Conservation (phyloP, 164 flowering plant genomes). For the Stephania cephalantha region DNA sequence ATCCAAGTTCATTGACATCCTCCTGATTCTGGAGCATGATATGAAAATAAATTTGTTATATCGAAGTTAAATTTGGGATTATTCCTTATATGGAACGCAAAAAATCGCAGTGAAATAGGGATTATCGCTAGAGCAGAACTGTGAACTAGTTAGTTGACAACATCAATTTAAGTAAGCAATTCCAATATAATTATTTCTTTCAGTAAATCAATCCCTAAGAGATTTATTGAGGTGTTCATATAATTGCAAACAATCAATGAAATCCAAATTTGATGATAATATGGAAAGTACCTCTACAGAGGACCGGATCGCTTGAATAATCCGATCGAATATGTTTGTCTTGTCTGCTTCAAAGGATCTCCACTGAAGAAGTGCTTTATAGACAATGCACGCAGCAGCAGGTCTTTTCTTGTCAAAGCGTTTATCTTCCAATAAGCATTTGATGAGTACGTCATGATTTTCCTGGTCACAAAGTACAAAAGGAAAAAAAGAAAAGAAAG, state of each 20-base stretch:
- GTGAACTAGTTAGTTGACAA: neutral
- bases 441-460: conserved; percentile 61
- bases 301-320: conserved; percentile 54
- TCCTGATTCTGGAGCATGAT: conserved; percentile 39
- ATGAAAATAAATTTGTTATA: conserved; percentile 7
- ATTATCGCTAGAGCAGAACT: neutral
- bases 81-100: neutral
- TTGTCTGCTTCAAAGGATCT: conserved; percentile 82
- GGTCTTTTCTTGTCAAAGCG: conserved; percentile 55
- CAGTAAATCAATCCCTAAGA: neutral
- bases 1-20: conserved; percentile 41
- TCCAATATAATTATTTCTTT: neutral
- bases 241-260: neutral
- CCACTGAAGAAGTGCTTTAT: conserved; percentile 75
- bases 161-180: neutral
- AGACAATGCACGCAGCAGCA: conserved; percentile 56
- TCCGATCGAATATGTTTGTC: conserved; percentile 64
- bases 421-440: conserved; percentile 62
- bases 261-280: neutral
- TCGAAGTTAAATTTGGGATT: neutral
- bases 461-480: conserved; percentile 36
- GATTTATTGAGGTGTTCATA: neutral
- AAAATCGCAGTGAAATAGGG: neutral
- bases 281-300: conserved; percentile 46
- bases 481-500: neutral